phyloP scores from a whole-genome alignment of 192 early-diverging fungal genomes.

The Backusella parvicylindrica region DNA sequence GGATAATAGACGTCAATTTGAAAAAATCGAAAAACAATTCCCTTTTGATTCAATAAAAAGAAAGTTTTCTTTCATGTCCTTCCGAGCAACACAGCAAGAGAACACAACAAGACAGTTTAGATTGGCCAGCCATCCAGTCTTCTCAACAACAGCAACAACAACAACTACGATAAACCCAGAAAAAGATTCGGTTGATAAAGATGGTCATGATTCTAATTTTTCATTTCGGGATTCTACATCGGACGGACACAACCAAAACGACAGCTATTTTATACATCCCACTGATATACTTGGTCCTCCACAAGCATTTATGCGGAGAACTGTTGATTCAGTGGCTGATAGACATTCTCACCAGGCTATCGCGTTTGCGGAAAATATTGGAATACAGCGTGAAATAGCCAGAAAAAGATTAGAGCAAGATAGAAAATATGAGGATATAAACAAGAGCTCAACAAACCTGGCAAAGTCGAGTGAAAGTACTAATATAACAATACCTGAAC shows the following conservation, averaged over 20 bases:
- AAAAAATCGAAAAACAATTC: neutral
- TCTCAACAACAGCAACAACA: neutral
- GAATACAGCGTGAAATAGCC: constrained; percentile 19
- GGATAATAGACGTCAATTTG: constrained; percentile 11
- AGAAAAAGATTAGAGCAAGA: constrained; percentile 25
- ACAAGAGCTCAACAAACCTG: neutral
- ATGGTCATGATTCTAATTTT: neutral
- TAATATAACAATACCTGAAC: constrained; percentile 13
- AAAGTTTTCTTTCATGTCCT: constrained; percentile 6
- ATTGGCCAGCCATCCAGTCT: neutral
- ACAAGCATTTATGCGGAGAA: neutral
- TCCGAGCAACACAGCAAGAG: neutral
- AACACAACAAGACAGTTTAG: neutral
- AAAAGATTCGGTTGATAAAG: neutral
- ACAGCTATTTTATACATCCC: neutral
- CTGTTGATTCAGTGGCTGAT: neutral
- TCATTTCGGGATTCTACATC: neutral
- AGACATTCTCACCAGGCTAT: constrained; percentile 11
- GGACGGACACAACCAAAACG: neutral
- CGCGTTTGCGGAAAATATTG: constrained; percentile 33
- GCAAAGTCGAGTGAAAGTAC: neutral
- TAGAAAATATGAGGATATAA: constrained; percentile 9
- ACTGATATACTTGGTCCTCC: neutral
- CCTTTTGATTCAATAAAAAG: neutral
- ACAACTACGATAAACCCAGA: neutral